Evolutionary conservation across 2,329 filamentous ascomycete genomes (phyloP).

Genomic region (Thermochaetoides dissita): DNA sequence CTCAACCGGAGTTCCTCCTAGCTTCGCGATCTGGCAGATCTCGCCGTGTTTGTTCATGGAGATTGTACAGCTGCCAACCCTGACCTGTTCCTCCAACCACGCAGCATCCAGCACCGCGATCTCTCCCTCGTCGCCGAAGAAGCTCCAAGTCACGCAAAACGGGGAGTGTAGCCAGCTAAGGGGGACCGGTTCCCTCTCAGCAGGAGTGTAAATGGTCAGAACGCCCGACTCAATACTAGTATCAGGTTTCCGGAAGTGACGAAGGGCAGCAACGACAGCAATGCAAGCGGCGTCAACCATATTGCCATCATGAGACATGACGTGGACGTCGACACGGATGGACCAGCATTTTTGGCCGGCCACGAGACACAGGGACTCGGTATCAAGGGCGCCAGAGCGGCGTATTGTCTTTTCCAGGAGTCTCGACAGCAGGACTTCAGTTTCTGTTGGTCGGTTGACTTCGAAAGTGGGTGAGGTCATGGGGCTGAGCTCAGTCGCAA

Average conservation of each 20-base stretch:
- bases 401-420: constrained; percentile 89
- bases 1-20: constrained; percentile 71
- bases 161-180: constrained; percentile 86
- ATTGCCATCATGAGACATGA: constrained; percentile 82
- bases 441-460: constrained; percentile 66
- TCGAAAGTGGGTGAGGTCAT: constrained; percentile 89
- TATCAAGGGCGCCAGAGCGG: constrained; percentile 81
- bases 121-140: constrained; percentile 60
- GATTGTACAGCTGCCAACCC: constrained; percentile 61
- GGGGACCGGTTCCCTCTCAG: constrained; percentile 80
- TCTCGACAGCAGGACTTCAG: constrained; percentile 73
- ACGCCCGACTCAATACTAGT: constrained; percentile 73
- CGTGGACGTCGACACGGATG: constrained; percentile 79
- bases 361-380: constrained; percentile 86
- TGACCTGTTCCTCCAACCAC: constrained; percentile 61
- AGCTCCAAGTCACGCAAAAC: constrained; percentile 80
- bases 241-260: constrained; percentile 85
- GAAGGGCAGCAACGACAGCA: constrained; percentile 72
- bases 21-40: constrained; percentile 81
- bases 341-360: constrained; percentile 86
- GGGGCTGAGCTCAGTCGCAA: constrained; percentile 77
- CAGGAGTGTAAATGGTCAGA: constrained; percentile 68
- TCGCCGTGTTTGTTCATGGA: constrained; percentile 83
- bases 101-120: constrained; percentile 59
- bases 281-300: constrained; percentile 77